Evolutionary conservation across 108 stramenopile genomes (phyloP).

Genomic region (Mediolabrus comicus): DNA sequence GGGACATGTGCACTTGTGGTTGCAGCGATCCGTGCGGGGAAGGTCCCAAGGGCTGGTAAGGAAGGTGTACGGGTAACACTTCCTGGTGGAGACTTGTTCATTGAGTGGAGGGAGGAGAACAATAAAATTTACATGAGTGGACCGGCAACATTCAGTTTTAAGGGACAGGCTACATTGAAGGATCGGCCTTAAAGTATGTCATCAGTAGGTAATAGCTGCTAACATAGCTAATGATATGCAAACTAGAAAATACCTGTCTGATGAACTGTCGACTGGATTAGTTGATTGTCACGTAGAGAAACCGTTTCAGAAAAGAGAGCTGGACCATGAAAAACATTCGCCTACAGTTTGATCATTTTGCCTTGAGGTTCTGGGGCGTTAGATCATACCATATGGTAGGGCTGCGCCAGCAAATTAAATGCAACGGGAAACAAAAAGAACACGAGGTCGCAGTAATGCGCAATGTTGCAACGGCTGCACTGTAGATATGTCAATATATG

Average conservation of each 20-base stretch:
- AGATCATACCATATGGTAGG: too few relatives aligned
- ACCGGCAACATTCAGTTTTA: slow-evolving; percentile 68
- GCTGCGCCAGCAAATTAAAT: too few relatives aligned
- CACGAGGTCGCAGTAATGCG: too few relatives aligned
- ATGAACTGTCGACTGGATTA: not conserved
- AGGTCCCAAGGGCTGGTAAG: slow-evolving; percentile 69
- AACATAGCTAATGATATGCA: not conserved
- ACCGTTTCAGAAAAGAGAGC: too few relatives aligned
- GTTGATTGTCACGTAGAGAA: not conserved
- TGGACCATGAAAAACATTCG: too few relatives aligned
- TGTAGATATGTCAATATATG: not conserved
- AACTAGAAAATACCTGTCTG: not conserved
- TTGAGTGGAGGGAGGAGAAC: slow-evolving; percentile 89
- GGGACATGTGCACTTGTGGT: slow-evolving; percentile 95
- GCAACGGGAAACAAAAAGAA: too few relatives aligned
- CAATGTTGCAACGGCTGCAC: too few relatives aligned
- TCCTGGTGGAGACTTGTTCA: slow-evolving; percentile 89
- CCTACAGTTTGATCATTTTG: too few relatives aligned
- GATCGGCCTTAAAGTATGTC: slow-evolving; percentile 21
- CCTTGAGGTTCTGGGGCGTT: too few relatives aligned
- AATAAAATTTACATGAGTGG: slow-evolving; percentile 94
- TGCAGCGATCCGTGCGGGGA: slow-evolving; percentile 88
- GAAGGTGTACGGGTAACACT: slow-evolving; percentile 76
- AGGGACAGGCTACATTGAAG: slow-evolving; percentile 55
- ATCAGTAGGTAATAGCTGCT: too few relatives aligned